Evolutionary conservation across 257 asterid genomes (phyloP).

Genomic region (Leonotis leonurus): DNA sequence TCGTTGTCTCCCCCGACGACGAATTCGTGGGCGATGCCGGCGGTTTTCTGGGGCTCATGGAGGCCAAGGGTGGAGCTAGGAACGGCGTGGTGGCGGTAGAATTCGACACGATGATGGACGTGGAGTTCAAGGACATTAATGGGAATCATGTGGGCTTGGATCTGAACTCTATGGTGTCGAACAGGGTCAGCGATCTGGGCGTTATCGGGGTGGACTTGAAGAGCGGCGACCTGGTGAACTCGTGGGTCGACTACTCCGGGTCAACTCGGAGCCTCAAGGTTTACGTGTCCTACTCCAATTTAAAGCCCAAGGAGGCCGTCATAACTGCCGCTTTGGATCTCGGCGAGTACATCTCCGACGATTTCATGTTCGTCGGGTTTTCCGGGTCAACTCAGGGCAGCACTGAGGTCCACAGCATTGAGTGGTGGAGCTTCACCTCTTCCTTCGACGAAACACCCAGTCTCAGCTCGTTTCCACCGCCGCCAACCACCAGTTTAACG

Average conservation of each 20-base stretch:
- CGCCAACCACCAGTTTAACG: conserved; percentile 34
- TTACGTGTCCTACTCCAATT: conserved; percentile 58
- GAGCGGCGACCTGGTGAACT: conserved; percentile 63
- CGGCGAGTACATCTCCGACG: conserved; percentile 29
- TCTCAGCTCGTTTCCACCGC: conserved; percentile 41
- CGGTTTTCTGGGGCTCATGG: conserved; percentile 55
- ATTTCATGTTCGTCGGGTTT: conserved; percentile 71
- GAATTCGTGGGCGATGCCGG: conserved; percentile 67
- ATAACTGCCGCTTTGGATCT: conserved; percentile 49
- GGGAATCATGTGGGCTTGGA: conserved; percentile 89
- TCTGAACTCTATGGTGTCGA: conserved; percentile 64
- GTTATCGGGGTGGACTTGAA: conserved; percentile 47
- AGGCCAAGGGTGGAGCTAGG: conserved; percentile 30
- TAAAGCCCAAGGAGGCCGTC: conserved; percentile 62
- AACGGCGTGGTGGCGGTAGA: conserved; percentile 66
- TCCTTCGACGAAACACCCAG: conserved; percentile 48
- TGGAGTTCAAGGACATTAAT: conserved; percentile 59
- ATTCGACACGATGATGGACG: conserved; percentile 82
- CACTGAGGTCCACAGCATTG: conserved; percentile 69
- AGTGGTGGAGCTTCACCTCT: conserved; percentile 86
- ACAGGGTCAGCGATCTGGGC: conserved; percentile 44
- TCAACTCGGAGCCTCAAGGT: conserved; percentile 35
- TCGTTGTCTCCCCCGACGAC: conserved; percentile 61
- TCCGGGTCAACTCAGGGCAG: conserved; percentile 95
- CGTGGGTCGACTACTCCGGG: conserved; percentile 84